Conservation (phyloP, 129 eudicot genomes). For the Dittrichia graveolens region DNA sequence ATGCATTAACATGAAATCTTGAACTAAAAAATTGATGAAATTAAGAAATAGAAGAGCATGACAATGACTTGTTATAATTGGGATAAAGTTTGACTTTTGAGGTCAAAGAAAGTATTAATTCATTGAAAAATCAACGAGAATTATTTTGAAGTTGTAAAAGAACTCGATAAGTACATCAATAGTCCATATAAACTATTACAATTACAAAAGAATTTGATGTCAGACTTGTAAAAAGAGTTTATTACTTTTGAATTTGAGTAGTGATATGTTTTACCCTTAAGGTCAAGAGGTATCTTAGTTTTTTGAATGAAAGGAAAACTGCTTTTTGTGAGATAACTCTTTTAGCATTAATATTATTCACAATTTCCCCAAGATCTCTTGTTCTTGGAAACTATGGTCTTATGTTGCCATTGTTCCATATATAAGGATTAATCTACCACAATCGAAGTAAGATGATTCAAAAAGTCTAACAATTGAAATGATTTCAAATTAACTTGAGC, state of each 20-base stretch:
- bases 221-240: neutral
- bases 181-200: neutral
- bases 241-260: neutral
- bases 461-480: too few relatives aligned
- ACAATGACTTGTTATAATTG: neutral
- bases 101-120: constrained; percentile 15
- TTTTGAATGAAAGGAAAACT: too few relatives aligned
- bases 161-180: neutral
- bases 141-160: neutral
- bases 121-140: neutral
- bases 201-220: neutral
- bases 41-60: constrained; percentile 10
- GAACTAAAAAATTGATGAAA: neutral
- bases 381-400: too few relatives aligned
- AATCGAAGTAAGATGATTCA: too few relatives aligned
- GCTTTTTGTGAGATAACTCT: too few relatives aligned
- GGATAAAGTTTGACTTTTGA: constrained; percentile 12
- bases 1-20: neutral
- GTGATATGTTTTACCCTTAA: constrained; percentile 8
- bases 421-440: too few relatives aligned
- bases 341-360: too few relatives aligned
- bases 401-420: too few relatives aligned
- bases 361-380: too few relatives aligned
- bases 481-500: too few relatives aligned
- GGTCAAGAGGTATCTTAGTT: neutral